Percentiles rank a stretch among this genome's conserved stretches.
Evolutionary conservation across 352 stramenopile species (phyloP).

Genomic region (Pythium phragmiticola): DNA sequence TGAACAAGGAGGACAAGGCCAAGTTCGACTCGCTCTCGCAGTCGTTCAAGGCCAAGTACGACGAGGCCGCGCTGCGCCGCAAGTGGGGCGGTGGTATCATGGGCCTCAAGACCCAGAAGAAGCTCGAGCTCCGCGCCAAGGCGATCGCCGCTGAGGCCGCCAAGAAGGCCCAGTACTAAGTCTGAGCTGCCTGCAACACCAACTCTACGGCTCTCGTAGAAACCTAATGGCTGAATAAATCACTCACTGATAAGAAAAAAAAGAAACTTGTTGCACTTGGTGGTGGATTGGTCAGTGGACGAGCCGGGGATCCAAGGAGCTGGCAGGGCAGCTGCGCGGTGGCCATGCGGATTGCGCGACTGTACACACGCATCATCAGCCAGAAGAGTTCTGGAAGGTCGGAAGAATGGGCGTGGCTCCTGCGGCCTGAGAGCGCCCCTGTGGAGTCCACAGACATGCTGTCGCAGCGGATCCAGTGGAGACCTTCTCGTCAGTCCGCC

Average conservation of each 20-base stretch:
- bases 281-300: not conserved
- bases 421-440: too few species aligned
- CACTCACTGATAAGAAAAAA: conserved; percentile 14
- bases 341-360: too few species aligned
- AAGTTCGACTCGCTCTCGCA: conserved; percentile 94
- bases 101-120: conserved; percentile 99
- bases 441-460: too few species aligned
- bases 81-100: conserved; percentile 99
- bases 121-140: conserved; percentile 98
- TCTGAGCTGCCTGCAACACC: not conserved
- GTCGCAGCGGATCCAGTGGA: too few species aligned
- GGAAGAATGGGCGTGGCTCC: too few species aligned
- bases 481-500: too few species aligned
- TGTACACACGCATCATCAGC: too few species aligned
- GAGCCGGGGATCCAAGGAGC: not conserved
- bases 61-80: conserved; percentile 88
- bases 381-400: too few species aligned
- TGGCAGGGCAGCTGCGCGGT: too few species aligned
- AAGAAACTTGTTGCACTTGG: not conserved
- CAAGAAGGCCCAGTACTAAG: conserved; percentile 98
- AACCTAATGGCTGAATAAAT: conserved; percentile 58
- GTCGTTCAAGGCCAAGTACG: conserved; percentile 97
- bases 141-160: conserved; percentile 96
- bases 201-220: conserved; percentile 21
- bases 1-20: conserved; percentile 98